Evolutionary conservation across 352 stramenopile genomes (phyloP).

Genomic region (Phytophthora rubi): DNA sequence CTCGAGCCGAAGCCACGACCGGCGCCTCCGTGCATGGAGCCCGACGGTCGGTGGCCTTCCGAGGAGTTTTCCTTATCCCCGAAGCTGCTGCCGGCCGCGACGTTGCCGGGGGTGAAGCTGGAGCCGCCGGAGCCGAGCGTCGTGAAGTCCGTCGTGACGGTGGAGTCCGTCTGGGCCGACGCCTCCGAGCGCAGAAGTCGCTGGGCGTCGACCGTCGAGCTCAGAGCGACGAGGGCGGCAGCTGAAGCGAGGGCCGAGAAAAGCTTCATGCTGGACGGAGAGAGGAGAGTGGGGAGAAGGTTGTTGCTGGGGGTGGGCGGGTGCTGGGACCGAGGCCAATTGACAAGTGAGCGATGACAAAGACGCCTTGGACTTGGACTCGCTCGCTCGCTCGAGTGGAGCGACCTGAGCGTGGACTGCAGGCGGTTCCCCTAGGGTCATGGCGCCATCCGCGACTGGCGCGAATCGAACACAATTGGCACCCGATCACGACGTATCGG

Average conservation of each 20-base stretch:
- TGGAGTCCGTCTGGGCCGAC: conserved; percentile 19
- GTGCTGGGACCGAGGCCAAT: conserved; percentile 11
- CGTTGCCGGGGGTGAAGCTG: conserved; percentile 24
- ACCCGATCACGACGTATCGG: conserved; percentile 14
- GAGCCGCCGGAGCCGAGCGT: conserved; percentile 19
- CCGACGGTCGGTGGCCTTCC: conserved; percentile 9
- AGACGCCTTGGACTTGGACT: neutral
- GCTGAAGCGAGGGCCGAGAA: conserved; percentile 14
- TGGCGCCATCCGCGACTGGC: conserved; percentile 11
- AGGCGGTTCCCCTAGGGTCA: neutral
- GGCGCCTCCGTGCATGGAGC: conserved; percentile 14
- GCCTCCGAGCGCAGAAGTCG: conserved; percentile 30
- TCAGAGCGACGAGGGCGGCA: conserved; percentile 8
- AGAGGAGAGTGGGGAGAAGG: neutral
- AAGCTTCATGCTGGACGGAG: conserved; percentile 18
- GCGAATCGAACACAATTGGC: conserved; percentile 5
- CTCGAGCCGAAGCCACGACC: conserved; percentile 19
- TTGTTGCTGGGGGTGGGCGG: neutral
- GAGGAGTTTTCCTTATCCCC: conserved; percentile 10
- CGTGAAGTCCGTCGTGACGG: conserved; percentile 25
- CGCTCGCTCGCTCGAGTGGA: too few relatives aligned
- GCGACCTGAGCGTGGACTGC: neutral
- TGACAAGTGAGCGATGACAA: conserved; percentile 12
- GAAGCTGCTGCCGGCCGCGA: conserved; percentile 7
- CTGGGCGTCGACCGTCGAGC: conserved; percentile 22